These are phyloP conservation scores for Corallochytrium limacisporum DNA, from an alignment of 78 protist genomes.

Conservation along the genomic window DNA sequence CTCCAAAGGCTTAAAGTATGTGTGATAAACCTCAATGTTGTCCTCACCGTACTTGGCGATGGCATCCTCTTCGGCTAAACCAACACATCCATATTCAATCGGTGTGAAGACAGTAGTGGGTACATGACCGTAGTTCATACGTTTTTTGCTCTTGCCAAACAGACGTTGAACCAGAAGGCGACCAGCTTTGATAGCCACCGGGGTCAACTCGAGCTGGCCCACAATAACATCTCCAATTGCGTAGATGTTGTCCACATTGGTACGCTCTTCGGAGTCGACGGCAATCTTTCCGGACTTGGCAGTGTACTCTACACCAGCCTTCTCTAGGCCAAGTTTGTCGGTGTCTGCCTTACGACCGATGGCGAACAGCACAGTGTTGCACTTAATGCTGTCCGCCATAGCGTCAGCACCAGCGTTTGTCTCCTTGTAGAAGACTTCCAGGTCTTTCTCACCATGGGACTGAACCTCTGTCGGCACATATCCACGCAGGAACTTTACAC, in stretches of 20 bases:
- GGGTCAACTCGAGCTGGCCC: constrained; percentile 79
- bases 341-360: constrained; percentile 66
- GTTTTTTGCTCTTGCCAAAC: constrained; percentile 17
- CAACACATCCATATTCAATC: constrained; percentile 74
- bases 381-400: constrained; percentile 34
- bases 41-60: constrained; percentile 43
- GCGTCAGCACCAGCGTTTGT: no score
- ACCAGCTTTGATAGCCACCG: constrained; percentile 83
- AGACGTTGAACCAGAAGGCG: constrained; percentile 56
- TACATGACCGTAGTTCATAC: constrained; percentile 40
- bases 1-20: constrained; percentile 54
- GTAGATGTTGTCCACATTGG: constrained; percentile 55
- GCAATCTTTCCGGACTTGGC: constrained; percentile 37
- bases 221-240: constrained; percentile 62
- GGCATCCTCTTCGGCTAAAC: constrained; percentile 77
- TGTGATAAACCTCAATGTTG: constrained; percentile 50
- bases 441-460: background rate
- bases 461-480: constrained; percentile 21
- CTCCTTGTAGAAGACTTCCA: background rate
- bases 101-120: constrained; percentile 95
- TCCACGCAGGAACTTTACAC: constrained; percentile 34
- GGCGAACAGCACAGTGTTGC: constrained; percentile 82
- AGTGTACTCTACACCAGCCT: constrained; percentile 19
- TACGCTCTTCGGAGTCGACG: constrained; percentile 33
- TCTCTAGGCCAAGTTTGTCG: constrained; percentile 32